Evolutionary conservation across 495 filamentous ascomycete species (phyloP), one percentile per base, ranked within the genome.

Genomic region (Aspergillus avenaceus): DNA sequence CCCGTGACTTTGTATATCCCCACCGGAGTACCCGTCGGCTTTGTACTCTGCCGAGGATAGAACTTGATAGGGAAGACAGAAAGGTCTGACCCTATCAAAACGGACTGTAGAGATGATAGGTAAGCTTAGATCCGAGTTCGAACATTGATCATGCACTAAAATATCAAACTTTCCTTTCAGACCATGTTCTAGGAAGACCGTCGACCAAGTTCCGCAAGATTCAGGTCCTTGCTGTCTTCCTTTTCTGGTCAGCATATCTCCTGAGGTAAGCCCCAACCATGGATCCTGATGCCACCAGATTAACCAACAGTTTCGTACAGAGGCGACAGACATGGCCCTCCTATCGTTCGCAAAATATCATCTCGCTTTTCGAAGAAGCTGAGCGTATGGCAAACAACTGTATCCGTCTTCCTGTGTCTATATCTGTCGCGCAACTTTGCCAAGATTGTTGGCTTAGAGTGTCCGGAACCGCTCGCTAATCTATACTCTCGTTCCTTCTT

Each of bases 401-500:
- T 95, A 47, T 72, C 91, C 31, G 91, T 92, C 46, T 83, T 96
- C 61, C 79, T 97, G 41, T 95, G 90, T 73, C 86, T 97, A 42
- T 98, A 97, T 64, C 74, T 90, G 37, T 81, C 86, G 42, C 87
- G 93, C 32, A 97, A 97, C 65, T 92, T 98, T 49, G 88, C 85
- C 56, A 93, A 95, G 55, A 82, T 98, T 5, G 76, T 96, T 44
- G 88, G 89, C 11, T 83, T 98, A 28, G 93, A 96, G 59, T 88
- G 85, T 53, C 93, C 93, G 12, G 93, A 98, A 50, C 93, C 93
- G 18, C 75, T 98, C 55, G 87, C 91, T 43, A 96, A 96, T 63
- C 85, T 97, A 58, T 98, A 98, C 70, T 88, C 85, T 38, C 78
- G 90, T 38, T 84, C 87, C n/a, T 98, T 95, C 71, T 98, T 97